Base-by-base conservation (phyloP, 495 filamentous ascomycete species). In the Cryomyces minteri region DNA sequence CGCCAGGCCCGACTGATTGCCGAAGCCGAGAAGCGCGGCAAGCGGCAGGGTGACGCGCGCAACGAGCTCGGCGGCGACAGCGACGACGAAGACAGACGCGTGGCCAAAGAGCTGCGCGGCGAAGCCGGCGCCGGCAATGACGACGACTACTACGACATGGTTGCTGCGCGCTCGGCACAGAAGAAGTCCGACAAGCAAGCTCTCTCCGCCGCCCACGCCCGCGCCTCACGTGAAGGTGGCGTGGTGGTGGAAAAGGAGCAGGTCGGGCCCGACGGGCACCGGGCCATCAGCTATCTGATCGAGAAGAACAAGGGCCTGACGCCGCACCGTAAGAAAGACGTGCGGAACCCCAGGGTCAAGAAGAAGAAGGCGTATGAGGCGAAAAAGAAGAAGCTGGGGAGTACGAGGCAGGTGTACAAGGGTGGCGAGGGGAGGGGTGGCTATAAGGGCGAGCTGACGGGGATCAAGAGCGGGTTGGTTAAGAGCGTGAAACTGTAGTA, bases 261-360 rank as follows among this genome's bases (percentile, higher is more conserved):
- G 49, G 53, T 88, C 40, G 72, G 71, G 18, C 65, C 71, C 9
- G 84, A 88, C 53, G 88, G 85, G 43, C 93, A 93, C 67, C 71
- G 92, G 40, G 79, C 81, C 55, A 90, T 96, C 61, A 77, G 73
- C 5, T 96, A 93, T 64, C 71, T 77, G 58, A 96, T 98, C 58
- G 70, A 86, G 70, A 94, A 94, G 75, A 98, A 98, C 62, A 94
- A 94, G 70, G 90, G 92, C 32, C 67, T 98, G 51, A 76, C 83
- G 51, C 82, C 88, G 43, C 74, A 82, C 57, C 71, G 90, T 43
- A 92, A 77, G 72, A 95, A 96, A 73, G 84, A 90, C 44, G 76
- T 82, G 41, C 71, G 90, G 49, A 98, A 98, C 64, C 90, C 92
- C 10, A 71, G 90, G 62, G 87, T 98, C 45, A 98, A 96, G 80